Evolutionary conservation across 139 green algal genomes (phyloP), one percentile per base, ranked within the genome.

Genomic region (Volvox reticuliferus): DNA sequence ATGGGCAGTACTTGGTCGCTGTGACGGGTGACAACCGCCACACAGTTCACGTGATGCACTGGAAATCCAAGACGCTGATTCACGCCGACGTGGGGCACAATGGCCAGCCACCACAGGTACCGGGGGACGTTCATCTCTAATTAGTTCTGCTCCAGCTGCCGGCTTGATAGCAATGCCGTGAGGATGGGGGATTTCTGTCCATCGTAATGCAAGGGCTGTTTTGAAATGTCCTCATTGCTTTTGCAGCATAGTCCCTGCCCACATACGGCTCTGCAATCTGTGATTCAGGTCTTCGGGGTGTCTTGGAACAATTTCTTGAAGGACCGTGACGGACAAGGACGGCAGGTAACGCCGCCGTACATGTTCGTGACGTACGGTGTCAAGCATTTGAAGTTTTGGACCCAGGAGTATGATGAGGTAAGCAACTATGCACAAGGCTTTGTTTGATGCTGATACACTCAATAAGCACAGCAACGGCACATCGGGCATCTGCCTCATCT

Each of bases 1-100:
- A 93, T 80, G 94, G 95, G 21, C 35, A 83, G 36, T 76, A 91
- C 20, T 91, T 98, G 75, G 94, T 96, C 61, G 91, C 91, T 22
- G 95, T 98, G 21, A 94, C 92, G 6, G 94, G 91, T 20, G 96
- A 98, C 90, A 97, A 97, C 92, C 75, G 87, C 28, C 96, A 98
- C 95, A 96, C 93, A 14, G 91, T 96, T 26, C 86, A 88, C 67
- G 71, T 98, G 6, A 96, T 93, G 76, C 88, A 96, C 90, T 97
- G 95, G 95, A 81, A 89, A 33, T 89, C 33, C 67, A 95, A 93
- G 84, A 88, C 89, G 32, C 76, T 94, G 69, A 79, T 97, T 18
- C 86, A 88, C n/a, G 35, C 92, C 30, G 89, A 91, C 30, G 90
- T 93, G 17, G 95, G 95, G 33, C 92, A 95, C 91, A 95, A 94